Evolutionary conservation across 2,329 filamentous ascomycete genomes (phyloP).

Genomic region (Cordyceps tenuipes): DNA sequence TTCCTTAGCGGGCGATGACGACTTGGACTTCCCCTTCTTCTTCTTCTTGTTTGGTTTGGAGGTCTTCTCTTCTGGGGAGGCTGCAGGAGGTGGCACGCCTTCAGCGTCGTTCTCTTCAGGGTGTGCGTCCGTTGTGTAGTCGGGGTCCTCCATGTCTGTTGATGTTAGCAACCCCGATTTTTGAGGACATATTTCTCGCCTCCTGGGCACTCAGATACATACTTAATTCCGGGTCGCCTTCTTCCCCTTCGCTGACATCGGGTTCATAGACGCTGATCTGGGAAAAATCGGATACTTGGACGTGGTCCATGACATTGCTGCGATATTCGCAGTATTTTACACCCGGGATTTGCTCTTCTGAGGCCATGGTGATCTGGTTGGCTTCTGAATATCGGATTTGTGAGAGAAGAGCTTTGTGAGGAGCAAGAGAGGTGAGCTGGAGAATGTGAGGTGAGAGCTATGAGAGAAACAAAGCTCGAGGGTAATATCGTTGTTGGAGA

Average conservation of each 20-base stretch:
- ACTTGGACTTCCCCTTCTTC: conserved; percentile 13
- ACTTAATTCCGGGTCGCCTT: conserved; percentile 2
- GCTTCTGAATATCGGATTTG: not conserved
- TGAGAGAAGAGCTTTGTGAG: not conserved
- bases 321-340: not conserved
- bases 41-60: conserved; percentile 13
- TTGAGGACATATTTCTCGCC: not conserved
- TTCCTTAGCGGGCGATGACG: conserved; percentile 3
- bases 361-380: conserved; percentile 6
- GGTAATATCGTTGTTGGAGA: not conserved
- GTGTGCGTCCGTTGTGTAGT: conserved; percentile 10
- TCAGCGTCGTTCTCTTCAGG: conserved; percentile 8
- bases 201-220: not conserved
- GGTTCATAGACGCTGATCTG: conserved; percentile 2
- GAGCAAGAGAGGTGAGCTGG: not conserved
- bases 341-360: conserved; percentile 7
- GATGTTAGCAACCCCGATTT: not conserved
- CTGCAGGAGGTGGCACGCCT: not conserved
- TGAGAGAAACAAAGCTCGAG: not conserved
- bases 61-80: conserved; percentile 1
- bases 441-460: not conserved
- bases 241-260: not conserved
- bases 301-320: not conserved
- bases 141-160: conserved; percentile 1
- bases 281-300: conserved; percentile 7